Percentiles rank a stretch among this genome's conserved stretches.
These are phyloP conservation scores for Brassica napus DNA, from an alignment of 345 rosid species.

Conservation along the genomic window DNA sequence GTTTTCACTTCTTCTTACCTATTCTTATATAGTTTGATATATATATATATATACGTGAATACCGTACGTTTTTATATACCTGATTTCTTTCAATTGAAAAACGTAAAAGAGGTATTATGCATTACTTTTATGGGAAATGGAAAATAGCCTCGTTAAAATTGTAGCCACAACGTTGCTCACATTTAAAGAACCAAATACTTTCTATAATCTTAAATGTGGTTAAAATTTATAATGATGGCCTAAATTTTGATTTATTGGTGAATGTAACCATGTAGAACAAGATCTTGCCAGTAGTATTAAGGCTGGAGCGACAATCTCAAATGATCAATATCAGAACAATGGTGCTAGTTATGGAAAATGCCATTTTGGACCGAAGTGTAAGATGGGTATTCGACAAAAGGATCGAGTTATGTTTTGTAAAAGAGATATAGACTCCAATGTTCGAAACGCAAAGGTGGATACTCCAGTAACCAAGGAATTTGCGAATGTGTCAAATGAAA, in stretches of 20 bases:
- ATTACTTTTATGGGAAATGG: not conserved
- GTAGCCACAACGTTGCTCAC: not conserved
- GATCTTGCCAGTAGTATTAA: not conserved
- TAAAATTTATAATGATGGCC: not conserved
- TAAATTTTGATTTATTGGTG: not conserved
- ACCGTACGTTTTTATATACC: too few species aligned
- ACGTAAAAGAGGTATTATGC: not conserved
- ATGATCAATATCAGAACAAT: not conserved
- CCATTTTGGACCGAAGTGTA: not conserved
- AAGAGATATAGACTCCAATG: constrained; percentile 7
- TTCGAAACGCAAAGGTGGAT: not conserved
- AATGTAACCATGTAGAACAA: constrained; percentile 9
- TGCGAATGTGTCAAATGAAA: not conserved
- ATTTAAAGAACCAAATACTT: not conserved
- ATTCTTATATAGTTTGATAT: not conserved
- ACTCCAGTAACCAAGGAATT: not conserved
- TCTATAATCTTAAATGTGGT: not conserved
- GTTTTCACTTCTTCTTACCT: not conserved
- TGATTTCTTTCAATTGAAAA: too few species aligned
- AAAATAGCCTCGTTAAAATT: not conserved
- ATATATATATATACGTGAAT: too few species aligned
- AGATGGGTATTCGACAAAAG: not conserved
- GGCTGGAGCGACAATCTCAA: not conserved
- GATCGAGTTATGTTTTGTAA: not conserved
- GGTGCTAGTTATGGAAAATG: not conserved